Evolutionary conservation across 208 protist species (phyloP).

Genomic region (Lotmaria passim): DNA sequence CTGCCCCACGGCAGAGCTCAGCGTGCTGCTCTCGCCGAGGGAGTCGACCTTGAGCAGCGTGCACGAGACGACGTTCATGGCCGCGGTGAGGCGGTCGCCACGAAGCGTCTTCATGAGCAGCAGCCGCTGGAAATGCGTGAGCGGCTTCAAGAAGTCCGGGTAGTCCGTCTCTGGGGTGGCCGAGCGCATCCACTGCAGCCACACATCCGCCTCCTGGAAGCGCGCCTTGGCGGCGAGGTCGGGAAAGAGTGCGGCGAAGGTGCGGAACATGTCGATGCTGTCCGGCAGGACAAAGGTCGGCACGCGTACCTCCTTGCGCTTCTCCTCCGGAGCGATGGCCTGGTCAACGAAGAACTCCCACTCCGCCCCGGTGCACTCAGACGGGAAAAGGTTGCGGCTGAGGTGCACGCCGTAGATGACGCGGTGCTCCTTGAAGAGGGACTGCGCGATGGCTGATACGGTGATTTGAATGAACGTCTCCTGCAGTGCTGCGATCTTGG

Average conservation of each 20-base stretch:
- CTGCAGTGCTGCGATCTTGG: slow-evolving; percentile 83
- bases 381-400: slow-evolving; percentile 73
- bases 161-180: slow-evolving; percentile 89
- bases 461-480: slow-evolving; percentile 85
- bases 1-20: slow-evolving; percentile 52
- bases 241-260: slow-evolving; percentile 79
- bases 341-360: slow-evolving; percentile 95
- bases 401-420: slow-evolving; percentile 96
- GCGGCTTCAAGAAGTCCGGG: slow-evolving; percentile 80
- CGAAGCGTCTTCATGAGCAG: slow-evolving; percentile 95
- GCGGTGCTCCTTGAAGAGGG: slow-evolving; percentile 96
- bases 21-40: slow-evolving; percentile 69
- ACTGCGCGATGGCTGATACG: slow-evolving; percentile 82
- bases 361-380: slow-evolving; percentile 72
- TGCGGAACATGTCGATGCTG: slow-evolving; percentile 76
- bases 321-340: slow-evolving; percentile 31
- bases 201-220: slow-evolving; percentile 89
- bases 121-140: slow-evolving; percentile 95
- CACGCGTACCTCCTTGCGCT: slow-evolving; percentile 72
- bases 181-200: slow-evolving; percentile 91
- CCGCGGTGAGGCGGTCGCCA: slow-evolving; percentile 95
- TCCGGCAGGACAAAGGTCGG: slow-evolving; percentile 91
- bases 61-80: slow-evolving; percentile 89
- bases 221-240: slow-evolving; percentile 73
- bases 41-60: slow-evolving; percentile 79